Evolutionary conservation across 495 filamentous ascomycete genomes (phyloP), one percentile per base, ranked within the genome.

Genomic region (Talaromyces borbonicus): DNA sequence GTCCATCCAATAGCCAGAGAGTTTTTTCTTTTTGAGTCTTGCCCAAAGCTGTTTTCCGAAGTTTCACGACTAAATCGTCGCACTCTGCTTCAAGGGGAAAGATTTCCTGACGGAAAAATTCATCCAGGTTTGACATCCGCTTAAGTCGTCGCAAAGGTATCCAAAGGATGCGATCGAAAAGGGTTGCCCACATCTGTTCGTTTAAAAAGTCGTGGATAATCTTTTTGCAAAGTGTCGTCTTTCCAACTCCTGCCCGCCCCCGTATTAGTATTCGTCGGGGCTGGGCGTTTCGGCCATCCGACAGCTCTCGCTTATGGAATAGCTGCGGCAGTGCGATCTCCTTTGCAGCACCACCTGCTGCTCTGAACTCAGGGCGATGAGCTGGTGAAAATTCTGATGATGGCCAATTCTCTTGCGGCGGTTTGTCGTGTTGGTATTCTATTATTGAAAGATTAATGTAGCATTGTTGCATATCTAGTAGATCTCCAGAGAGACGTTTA

Each of bases 141-240:
- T 45, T 56, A 41, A 45, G 55, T 48, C 40, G 58, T 57, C 43
- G 58, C 56, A 50, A 35, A 63, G 62, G 62, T 39, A 65, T 52
- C 61, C 58, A 65, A 46, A 65, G 49, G 6, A 65, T 18, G 27
- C 54, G 54, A 49, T 63, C 57, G 45, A 63, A 66, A 15, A 58
- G 22, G 4, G 51, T 36, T 2, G 30, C 48, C 63, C 63, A 66
- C 15, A 40, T 39, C 33, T 29, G 23, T 25, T 46, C 38, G 47
- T 50, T 11, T 11, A 38, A 46, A 46, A 61, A 65, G 11, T 56
- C 57, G 8, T 27, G 25, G 1, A 43, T 26, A 19, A 43, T 43
- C 56, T 67, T 71, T 40, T 71, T 71, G 54, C 61, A 69, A 18
- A 69, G 48, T n/a, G 67, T 69, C 35, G 65, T 69, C 52, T 71